phyloP scores from a whole-genome alignment of 2,329 filamentous ascomycete species.

The Ceratocystis harringtonii region DNA sequence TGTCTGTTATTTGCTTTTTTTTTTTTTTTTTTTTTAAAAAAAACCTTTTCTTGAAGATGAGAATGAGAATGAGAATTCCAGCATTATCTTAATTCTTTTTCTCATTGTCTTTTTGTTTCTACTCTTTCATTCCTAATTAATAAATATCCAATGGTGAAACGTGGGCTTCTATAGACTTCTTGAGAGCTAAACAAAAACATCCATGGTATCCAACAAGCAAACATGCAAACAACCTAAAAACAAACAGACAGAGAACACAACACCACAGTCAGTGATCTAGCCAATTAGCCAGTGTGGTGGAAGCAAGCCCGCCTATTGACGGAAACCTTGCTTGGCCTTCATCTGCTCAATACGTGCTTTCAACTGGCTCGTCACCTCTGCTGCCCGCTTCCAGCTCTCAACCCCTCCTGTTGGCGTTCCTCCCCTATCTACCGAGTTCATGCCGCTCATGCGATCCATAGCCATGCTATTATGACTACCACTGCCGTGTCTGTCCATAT shows the following conservation, averaged over 20 bases:
- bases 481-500: not conserved
- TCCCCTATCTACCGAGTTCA: not conserved
- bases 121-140: not conserved
- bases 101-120: too few relatives aligned
- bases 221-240: slow-evolving; percentile 3
- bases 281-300: not conserved
- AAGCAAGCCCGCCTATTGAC: slow-evolving; percentile 2
- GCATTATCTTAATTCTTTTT: too few relatives aligned
- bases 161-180: slow-evolving; percentile 1
- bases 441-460: slow-evolving; percentile 8
- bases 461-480: not conserved
- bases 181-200: not conserved
- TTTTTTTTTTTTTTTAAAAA: too few relatives aligned
- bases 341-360: slow-evolving; percentile 98
- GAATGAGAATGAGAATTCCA: too few relatives aligned
- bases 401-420: slow-evolving; percentile 30
- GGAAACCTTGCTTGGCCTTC: slow-evolving; percentile 45
- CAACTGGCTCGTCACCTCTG: slow-evolving; percentile 92
- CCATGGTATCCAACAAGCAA: slow-evolving; percentile 3
- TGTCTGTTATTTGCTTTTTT: too few relatives aligned
- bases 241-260: not conserved
- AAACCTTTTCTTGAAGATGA: too few relatives aligned
- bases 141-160: not conserved
- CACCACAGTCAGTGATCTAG: not conserved
- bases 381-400: slow-evolving; percentile 93